phyloP scores from a whole-genome alignment of 78 protist genomes.

The Dictyostelium capitatum region DNA sequence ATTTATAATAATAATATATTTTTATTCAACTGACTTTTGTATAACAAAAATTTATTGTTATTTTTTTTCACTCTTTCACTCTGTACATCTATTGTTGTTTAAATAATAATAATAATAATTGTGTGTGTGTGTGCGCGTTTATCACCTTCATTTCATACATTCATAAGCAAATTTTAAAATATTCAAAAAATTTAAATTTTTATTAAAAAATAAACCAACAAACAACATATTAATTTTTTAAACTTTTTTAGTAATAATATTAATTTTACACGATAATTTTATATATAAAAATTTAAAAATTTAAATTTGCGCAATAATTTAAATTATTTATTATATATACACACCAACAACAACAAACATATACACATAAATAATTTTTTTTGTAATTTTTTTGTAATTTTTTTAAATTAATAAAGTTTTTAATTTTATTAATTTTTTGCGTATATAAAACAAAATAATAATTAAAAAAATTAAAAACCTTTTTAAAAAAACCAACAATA shows the following conservation, averaged over 20 bases:
- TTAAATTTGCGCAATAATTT: neutral
- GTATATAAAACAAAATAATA: slow-evolving; percentile 21
- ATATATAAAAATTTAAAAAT: neutral
- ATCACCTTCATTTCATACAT: too few relatives aligned
- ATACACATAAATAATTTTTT: neutral
- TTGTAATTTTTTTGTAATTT: neutral
- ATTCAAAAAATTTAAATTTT: too few relatives aligned
- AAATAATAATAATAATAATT: too few relatives aligned
- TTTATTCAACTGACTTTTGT: too few relatives aligned
- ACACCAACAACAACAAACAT: neutral
- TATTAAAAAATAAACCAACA: too few relatives aligned
- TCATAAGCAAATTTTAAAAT: too few relatives aligned
- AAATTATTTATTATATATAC: neutral
- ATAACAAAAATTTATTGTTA: too few relatives aligned
- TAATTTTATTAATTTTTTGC: slow-evolving; percentile 11
- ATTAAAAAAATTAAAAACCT: slow-evolving; percentile 16
- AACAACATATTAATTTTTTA: too few relatives aligned
- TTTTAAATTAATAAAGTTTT: neutral
- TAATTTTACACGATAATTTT: neutral
- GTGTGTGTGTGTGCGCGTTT: too few relatives aligned
- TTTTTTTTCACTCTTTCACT: too few relatives aligned
- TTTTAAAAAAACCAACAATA: slow-evolving; percentile 2
- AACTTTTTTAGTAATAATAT: neutral
- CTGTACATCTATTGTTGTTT: too few relatives aligned
- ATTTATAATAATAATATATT: too few relatives aligned